Percentiles rank a stretch among this genome's conserved stretches.
Conservation (phyloP, 495 filamentous ascomycete genomes). For the Talaromyces proteolyticus region DNA sequence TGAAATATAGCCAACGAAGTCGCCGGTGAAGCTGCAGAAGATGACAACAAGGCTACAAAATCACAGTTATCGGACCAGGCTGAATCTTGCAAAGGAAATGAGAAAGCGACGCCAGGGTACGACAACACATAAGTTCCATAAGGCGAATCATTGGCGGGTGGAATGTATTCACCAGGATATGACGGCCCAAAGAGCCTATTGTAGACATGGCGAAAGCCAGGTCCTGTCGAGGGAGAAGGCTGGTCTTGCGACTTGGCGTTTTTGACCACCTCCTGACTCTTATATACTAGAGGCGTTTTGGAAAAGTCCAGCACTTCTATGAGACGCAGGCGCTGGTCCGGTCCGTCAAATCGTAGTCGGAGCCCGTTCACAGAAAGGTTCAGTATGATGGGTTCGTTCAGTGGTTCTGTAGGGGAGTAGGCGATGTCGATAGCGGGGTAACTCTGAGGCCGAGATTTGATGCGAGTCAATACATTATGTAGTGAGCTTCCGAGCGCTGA, state of each 20-base stretch:
- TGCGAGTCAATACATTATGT: conserved; percentile 75
- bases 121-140: conserved; percentile 77
- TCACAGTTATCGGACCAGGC: conserved; percentile 79
- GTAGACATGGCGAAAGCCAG: conserved; percentile 86
- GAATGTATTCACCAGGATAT: conserved; percentile 84
- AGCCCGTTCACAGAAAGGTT: conserved; percentile 78
- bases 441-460: conserved; percentile 75
- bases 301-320: conserved; percentile 90
- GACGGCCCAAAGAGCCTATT: conserved; percentile 86
- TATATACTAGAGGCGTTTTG: conserved; percentile 77
- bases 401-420: conserved; percentile 64
- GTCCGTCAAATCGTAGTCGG: conserved; percentile 86
- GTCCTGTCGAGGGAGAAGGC: conserved; percentile 47
- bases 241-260: conserved; percentile 40
- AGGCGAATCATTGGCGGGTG: conserved; percentile 45
- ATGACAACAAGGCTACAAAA: conserved; percentile 80
- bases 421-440: conserved; percentile 80
- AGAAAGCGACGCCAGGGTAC: conserved; percentile 90
- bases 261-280: conserved; percentile 77
- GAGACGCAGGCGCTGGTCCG: conserved; percentile 83
- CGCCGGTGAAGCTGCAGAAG: conserved; percentile 65
- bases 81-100: conserved; percentile 70
- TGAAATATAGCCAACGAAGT: conserved; percentile 82
- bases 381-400: conserved; percentile 65
- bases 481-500: conserved; percentile 82